Evolutionary conservation across 2,329 filamentous ascomycete species (phyloP), one percentile per base, ranked within the genome.

Genomic region (Colletotrichum australisinense): DNA sequence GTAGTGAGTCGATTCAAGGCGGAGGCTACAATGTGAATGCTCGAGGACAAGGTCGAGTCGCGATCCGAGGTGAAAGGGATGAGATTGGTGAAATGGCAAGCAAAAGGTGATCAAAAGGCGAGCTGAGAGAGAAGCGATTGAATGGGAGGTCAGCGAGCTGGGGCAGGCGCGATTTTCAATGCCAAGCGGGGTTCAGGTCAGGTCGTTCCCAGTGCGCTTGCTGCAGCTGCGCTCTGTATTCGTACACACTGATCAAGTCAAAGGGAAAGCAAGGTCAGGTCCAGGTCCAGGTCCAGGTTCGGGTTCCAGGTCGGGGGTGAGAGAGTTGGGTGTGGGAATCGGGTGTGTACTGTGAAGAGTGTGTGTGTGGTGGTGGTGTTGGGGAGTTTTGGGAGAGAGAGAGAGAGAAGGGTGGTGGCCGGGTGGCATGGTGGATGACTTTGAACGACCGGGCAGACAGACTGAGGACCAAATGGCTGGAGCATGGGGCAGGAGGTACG

Each of bases 161-260:
- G 73, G 72, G 68, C 68, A 28, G 72, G 72, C 68, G 72, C 63
- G 73, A 73, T 73, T 74, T 74, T 74, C 69, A 74, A 74, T 74
- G 73, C 73, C 69, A 74, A 74, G 73, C 69, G 73, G 73, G 73
- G 73, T 74, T 74, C 62, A 63, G 49, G 30, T 67, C 67, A 73
- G 62, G 67, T 64, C 59, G 66, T 73, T 73, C 55, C 55, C 59
- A 65, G 70, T 73, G 70, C 70, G 63, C 30, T 56, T 56, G 62
- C 67, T 73, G 67, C 67, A 69, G 70, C 56, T 68, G 69, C 49
- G 38, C 64, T 49, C 19, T 68, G 66, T 62, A 42, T 46, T 32
- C 58, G 35, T 63, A 59, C 66, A 68, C 42, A 65, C 70, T 73
- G 67, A 62, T 73, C 70, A 64, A n/a, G 59, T 55, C 65, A 53